phyloP scores from a whole-genome alignment of 2,329 filamentous ascomycete genomes.

The Diaporthe nobilis region DNA sequence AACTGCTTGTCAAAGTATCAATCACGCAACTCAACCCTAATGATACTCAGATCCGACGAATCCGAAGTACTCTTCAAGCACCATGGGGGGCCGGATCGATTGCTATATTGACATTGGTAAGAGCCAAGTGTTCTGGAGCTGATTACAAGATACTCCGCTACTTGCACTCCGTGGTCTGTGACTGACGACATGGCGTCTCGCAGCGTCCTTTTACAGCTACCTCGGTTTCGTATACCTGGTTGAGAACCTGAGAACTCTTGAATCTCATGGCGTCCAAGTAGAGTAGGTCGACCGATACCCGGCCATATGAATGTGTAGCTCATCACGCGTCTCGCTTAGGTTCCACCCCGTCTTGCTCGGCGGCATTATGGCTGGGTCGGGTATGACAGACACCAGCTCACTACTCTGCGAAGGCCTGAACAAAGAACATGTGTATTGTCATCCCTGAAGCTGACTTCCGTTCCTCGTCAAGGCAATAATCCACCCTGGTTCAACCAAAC shows the following conservation, averaged over 20 bases:
- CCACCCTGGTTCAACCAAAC: constrained; percentile 80
- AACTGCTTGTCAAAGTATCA: neutral
- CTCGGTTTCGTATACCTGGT: constrained; percentile 70
- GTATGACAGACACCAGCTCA: constrained; percentile 54
- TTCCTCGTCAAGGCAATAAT: constrained; percentile 70
- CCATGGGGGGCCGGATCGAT: constrained; percentile 74
- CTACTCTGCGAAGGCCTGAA: neutral
- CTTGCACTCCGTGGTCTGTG: constrained; percentile 18
- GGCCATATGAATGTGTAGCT: constrained; percentile 3
- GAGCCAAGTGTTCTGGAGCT: constrained; percentile 44
- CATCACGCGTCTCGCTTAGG: constrained; percentile 54
- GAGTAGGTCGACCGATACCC: constrained; percentile 65
- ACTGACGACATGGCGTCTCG: neutral
- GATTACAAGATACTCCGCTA: neutral
- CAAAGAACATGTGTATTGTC: neutral
- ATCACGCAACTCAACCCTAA: constrained; percentile 1
- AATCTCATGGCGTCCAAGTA: constrained; percentile 72
- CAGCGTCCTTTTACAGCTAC: constrained; percentile 77
- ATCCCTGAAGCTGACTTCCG: neutral
- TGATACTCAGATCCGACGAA: neutral
- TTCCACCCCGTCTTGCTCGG: constrained; percentile 81
- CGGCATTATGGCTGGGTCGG: constrained; percentile 72
- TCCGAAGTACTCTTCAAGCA: constrained; percentile 35
- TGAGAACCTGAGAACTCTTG: constrained; percentile 67
- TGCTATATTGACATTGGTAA: constrained; percentile 77